Conservation (phyloP, 768 basidiomycete species). For the Amanita rimosa region DNA sequence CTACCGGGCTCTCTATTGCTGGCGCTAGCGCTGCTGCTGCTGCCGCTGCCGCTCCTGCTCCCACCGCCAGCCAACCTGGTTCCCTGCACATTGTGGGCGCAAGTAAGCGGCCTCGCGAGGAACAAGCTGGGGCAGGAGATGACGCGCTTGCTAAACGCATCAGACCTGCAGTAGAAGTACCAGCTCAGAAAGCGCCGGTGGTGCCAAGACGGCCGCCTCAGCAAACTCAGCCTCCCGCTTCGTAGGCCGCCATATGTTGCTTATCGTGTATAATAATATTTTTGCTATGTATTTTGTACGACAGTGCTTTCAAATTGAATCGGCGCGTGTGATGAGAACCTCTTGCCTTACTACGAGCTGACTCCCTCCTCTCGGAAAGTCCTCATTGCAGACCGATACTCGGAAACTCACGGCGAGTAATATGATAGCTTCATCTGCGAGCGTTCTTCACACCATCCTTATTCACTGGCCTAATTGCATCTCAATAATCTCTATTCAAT, state of each 20-base stretch:
- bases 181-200: slow-evolving; percentile 12
- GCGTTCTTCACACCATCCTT: too few species aligned
- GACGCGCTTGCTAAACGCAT: slow-evolving; percentile 58
- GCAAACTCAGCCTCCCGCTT: slow-evolving; percentile 5
- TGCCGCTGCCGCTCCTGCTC: slow-evolving; percentile 7
- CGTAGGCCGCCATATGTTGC: background rate
- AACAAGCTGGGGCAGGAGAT: slow-evolving; percentile 28
- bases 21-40: background rate
- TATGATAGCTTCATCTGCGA: too few species aligned
- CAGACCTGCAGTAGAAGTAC: slow-evolving; percentile 36
- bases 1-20: slow-evolving; percentile 7
- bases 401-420: too few species aligned
- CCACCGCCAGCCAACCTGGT: slow-evolving; percentile 12
- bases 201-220: slow-evolving; percentile 3
- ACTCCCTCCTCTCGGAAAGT: too few species aligned
- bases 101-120: slow-evolving; percentile 53
- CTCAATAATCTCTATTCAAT: too few species aligned
- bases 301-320: background rate
- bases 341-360: too few species aligned
- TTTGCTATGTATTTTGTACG: background rate
- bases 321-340: too few species aligned
- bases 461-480: background rate
- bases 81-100: slow-evolving; percentile 51
- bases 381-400: too few species aligned
- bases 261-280: background rate